Evolutionary conservation across 495 filamentous ascomycete species (phyloP).

Genomic region (Penicillium paxilli): DNA sequence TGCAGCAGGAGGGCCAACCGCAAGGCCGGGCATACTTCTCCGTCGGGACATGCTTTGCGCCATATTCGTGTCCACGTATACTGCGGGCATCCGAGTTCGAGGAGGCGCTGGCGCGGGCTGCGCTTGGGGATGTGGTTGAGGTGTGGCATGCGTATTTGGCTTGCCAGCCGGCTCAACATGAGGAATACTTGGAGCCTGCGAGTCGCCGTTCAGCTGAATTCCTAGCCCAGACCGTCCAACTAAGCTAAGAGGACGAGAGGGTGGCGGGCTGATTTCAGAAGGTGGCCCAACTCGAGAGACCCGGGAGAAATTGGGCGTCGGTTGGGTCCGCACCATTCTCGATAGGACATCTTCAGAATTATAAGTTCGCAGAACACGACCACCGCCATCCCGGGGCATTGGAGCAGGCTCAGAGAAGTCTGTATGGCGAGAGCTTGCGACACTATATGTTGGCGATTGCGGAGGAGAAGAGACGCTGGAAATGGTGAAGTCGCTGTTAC

Average conservation of each 20-base stretch:
- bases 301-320: slow-evolving; percentile 23
- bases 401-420: slow-evolving; percentile 21
- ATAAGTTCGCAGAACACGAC: slow-evolving; percentile 27
- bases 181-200: background rate
- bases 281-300: slow-evolving; percentile 14
- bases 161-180: slow-evolving; percentile 2
- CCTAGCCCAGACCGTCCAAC: slow-evolving; percentile 16
- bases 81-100: slow-evolving; percentile 8
- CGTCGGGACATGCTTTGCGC: slow-evolving; percentile 30
- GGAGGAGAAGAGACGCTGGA: slow-evolving; percentile 37
- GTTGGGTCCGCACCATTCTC: slow-evolving; percentile 18
- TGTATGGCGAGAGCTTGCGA: slow-evolving; percentile 22
- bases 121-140: background rate
- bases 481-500: slow-evolving; percentile 19
- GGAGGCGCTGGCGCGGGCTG: background rate
- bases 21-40: slow-evolving; percentile 59
- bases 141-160: too few species aligned
- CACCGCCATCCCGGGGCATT: background rate
- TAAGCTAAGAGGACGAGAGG: slow-evolving; percentile 21
- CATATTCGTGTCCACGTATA: slow-evolving; percentile 3
- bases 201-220: slow-evolving; percentile 10
- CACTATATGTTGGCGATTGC: slow-evolving; percentile 38
- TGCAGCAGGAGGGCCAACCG: slow-evolving; percentile 57
- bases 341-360: slow-evolving; percentile 38
- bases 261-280: slow-evolving; percentile 13